Conservation (phyloP, 495 filamentous ascomycete species). For the Niebla homalea region DNA sequence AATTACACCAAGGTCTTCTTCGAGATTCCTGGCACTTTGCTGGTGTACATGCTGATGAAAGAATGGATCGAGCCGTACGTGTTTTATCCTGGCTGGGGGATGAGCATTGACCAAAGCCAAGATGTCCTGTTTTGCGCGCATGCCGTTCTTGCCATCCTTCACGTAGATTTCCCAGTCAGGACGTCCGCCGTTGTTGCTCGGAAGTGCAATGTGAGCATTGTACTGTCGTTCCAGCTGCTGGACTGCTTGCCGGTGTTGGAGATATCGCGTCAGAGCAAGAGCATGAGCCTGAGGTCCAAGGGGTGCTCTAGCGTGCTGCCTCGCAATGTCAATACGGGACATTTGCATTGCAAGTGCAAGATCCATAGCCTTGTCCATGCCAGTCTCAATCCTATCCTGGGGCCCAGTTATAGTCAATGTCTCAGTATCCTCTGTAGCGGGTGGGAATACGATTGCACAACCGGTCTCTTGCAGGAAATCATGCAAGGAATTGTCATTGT, state of each 20-base stretch:
- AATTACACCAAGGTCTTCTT: slow-evolving; percentile 64
- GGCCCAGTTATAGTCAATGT: slow-evolving; percentile 75
- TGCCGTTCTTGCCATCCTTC: slow-evolving; percentile 66
- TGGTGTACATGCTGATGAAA: slow-evolving; percentile 66
- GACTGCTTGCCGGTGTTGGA: slow-evolving; percentile 62
- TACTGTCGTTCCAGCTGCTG: slow-evolving; percentile 63
- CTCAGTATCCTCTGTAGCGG: slow-evolving; percentile 56
- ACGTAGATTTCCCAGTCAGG: slow-evolving; percentile 75
- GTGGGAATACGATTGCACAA: slow-evolving; percentile 71
- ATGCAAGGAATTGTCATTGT: slow-evolving; percentile 63
- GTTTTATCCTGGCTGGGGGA: slow-evolving; percentile 59
- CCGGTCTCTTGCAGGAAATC: slow-evolving; percentile 84
- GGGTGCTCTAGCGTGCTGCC: slow-evolving; percentile 60
- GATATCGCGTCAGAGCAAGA: slow-evolving; percentile 69
- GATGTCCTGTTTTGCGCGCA: slow-evolving; percentile 70
- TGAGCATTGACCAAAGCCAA: slow-evolving; percentile 65
- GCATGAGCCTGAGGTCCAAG: slow-evolving; percentile 62
- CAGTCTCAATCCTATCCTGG: slow-evolving; percentile 52
- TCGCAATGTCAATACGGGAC: slow-evolving; percentile 62
- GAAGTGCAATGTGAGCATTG: slow-evolving; percentile 68
- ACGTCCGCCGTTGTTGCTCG: slow-evolving; percentile 46
- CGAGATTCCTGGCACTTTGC: slow-evolving; percentile 47
- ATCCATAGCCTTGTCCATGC: slow-evolving; percentile 65
- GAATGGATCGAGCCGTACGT: slow-evolving; percentile 67
- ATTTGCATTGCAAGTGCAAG: slow-evolving; percentile 71